Evolutionary conservation across 768 basidiomycete species (phyloP).

Genomic region (Chalciporus piperatus): DNA sequence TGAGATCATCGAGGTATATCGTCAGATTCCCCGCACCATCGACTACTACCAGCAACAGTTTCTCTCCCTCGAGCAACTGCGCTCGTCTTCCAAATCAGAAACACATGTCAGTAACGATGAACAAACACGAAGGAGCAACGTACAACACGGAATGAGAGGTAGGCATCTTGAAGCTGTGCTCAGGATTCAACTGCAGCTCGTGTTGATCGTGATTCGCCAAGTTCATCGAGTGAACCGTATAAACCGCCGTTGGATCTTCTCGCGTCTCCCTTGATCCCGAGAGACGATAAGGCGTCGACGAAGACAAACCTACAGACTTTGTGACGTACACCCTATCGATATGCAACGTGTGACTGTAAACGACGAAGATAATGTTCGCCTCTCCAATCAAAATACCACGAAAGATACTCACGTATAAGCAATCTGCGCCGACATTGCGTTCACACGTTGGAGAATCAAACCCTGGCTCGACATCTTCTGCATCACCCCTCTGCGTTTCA

Average conservation of each 20-base stretch:
- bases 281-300: neutral
- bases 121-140: neutral
- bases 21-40: constrained; percentile 26
- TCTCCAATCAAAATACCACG: neutral
- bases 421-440: constrained; percentile 6
- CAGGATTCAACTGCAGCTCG: constrained; percentile 22
- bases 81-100: constrained; percentile 31
- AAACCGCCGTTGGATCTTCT: constrained; percentile 14
- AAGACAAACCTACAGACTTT: too few species aligned
- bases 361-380: neutral
- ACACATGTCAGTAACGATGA: neutral
- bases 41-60: constrained; percentile 41
- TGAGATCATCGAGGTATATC: constrained; percentile 39
- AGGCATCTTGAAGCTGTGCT: constrained; percentile 16
- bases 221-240: constrained; percentile 27
- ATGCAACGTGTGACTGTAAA: constrained; percentile 12
- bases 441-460: constrained; percentile 21
- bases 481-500: constrained; percentile 8
- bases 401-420: constrained; percentile 11
- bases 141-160: constrained; percentile 20
- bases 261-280: neutral
- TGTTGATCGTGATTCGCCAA: constrained; percentile 29
- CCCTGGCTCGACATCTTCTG: constrained; percentile 6
- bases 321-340: neutral
- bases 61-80: constrained; percentile 43